Base-by-base conservation (phyloP, 306 rosid species). In the Dalbergia cochinchinensis region DNA sequence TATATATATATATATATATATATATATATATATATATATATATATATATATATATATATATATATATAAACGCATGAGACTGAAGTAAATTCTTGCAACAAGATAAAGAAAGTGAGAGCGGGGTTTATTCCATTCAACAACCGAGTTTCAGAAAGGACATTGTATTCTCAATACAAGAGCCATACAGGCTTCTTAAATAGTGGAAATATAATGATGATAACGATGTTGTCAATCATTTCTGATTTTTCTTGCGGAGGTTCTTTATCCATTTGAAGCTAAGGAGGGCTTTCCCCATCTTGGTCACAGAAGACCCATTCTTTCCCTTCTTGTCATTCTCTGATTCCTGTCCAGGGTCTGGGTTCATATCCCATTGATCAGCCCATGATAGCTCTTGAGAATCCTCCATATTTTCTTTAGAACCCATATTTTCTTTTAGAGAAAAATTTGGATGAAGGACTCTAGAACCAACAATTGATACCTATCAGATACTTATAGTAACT, bases 281-380 rank as follows among this genome's bases (percentile, higher is more conserved):
- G 45, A 88, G 3, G 4, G 75, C 18, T 63, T 89, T 91, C 9
- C 84, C 77, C 15, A 89, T 18, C 51, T 83, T 89, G 79, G 78
- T 81, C 14, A 51, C 84, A 4, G 39, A 50, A 3, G 88, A 87
- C 10, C 76, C 93, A 41, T 86, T 86, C 65, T 89, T 91, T 22
- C 22, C 14, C 62, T 77, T 83, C 85, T 84, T 89, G 61, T 86
- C 83, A 42, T 86, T 82, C 26, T 76, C 85, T 5, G 82, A 54
- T 15, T 12, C 3, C 3, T 90, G 88, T 0, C 69, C 79, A 8
- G 90, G 96, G 59, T 91, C 92, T 0, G 84, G 85, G 57, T 89
- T 70, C 65, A 33, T 71, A 48, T 91, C 96, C 96, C 96, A 91
- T 78, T 89, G 96, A 81, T 91, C 96, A 73, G 90, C 96, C 93